Base-by-base conservation (phyloP, 192 early-diverging fungal species). In the Backusella sp. region DNA sequence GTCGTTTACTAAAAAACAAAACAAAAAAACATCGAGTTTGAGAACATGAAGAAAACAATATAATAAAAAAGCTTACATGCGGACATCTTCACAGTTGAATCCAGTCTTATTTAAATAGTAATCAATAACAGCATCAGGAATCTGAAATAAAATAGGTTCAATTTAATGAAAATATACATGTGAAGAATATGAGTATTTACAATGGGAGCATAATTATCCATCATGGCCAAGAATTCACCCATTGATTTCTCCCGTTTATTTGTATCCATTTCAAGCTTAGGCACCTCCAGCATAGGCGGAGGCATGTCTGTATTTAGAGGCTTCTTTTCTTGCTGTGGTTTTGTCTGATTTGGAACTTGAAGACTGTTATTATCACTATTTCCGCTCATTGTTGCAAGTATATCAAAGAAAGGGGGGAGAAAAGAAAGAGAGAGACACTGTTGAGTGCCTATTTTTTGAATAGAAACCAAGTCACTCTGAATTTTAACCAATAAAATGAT, bases 91-190 rank as follows among this genome's bases (percentile, higher is more conserved):
- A 72, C 91, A 93, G 46, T 92, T 88, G 72, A 95, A 91, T n/a
- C 94, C 95, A 15, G 92, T 89, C 52, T 87, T 81, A 69, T 87
- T 83, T 12, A 96, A 79, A 76, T 96, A 96, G 79, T 99, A 96
- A 78, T 99, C 96, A 12, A 96, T 96, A 14, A 97, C 92, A 30
- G 94, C 92, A 76, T 97, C 97, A 41, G 96, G 96, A 62, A 96
- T 96, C 92, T 94, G 79, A 69, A 4, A 32, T 7, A 56, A 70
- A 69, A n/a, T 12, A 66, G 44, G 46, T 19, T 49, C 46, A 49
- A n/a, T 49, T 7, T 6, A 49, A n/a, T n/a, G 46, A 49, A 19
- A 65, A 41, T 62, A 36, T 21, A 65, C 42, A 52, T 2, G 42
- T 36, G 14, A 12, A 36, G 15, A 21, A 26, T 32, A 76, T n/a